Evolutionary conservation across 768 basidiomycete species (phyloP).

Genomic region (Tricholoma saponaceum): DNA sequence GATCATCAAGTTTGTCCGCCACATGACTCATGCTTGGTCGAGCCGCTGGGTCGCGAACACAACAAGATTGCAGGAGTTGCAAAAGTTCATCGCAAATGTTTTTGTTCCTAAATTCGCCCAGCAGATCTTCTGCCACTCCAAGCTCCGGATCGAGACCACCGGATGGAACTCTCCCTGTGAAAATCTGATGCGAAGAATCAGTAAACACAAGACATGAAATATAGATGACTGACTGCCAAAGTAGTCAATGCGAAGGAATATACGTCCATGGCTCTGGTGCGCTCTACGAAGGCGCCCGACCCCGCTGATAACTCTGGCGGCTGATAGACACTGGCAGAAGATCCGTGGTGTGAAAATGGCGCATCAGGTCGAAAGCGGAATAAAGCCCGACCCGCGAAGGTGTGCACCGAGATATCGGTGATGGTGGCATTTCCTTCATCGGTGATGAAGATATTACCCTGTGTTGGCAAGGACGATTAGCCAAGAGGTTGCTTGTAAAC

Average conservation of each 20-base stretch:
- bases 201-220: neutral
- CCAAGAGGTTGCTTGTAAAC: neutral
- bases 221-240: constrained; percentile 7
- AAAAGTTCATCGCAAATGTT: neutral
- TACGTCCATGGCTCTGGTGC: constrained; percentile 8
- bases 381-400: neutral
- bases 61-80: neutral
- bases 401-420: constrained; percentile 6
- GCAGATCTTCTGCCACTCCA: neutral
- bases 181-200: neutral
- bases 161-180: constrained; percentile 7
- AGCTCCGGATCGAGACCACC: neutral
- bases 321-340: constrained; percentile 9
- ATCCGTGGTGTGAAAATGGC: neutral
- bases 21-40: neutral
- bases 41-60: neutral
- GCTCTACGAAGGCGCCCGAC: neutral
- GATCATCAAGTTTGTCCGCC: neutral
- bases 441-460: constrained; percentile 13
- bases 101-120: neutral
- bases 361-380: neutral
- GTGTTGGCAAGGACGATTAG: neutral
- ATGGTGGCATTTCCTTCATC: constrained; percentile 4
- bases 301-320: constrained; percentile 7
- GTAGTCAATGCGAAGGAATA: constrained; percentile 9